Evolutionary conservation across 75 land plant species (phyloP).

Genomic region (Cupressus sempervirens): DNA sequence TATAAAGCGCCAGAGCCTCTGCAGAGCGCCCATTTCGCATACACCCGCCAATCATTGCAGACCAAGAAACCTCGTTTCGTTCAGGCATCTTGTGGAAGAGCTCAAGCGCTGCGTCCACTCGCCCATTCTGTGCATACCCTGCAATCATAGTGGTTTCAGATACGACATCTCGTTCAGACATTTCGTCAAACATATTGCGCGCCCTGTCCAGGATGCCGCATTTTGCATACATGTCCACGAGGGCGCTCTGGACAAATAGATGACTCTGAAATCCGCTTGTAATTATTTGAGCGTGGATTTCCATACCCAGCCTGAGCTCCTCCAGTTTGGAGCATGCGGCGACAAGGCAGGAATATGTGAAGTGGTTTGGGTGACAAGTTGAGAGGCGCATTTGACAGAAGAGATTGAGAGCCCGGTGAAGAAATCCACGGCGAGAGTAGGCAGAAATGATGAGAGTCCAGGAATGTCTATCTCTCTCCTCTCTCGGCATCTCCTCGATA

Average conservation of each 20-base stretch:
- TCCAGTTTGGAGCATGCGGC: constrained; percentile 25
- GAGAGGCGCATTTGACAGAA: constrained; percentile 22
- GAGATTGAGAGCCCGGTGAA: constrained; percentile 15
- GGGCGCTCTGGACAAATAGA: constrained; percentile 21
- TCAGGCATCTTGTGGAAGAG: constrained; percentile 41
- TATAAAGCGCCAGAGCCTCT: constrained; percentile 45
- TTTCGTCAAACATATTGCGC: constrained; percentile 39
- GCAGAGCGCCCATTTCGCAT: constrained; percentile 26
- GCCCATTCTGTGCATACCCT: constrained; percentile 35
- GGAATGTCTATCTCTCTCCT: constrained; percentile 13
- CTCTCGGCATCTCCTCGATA: constrained; percentile 2
- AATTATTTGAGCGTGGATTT: constrained; percentile 19
- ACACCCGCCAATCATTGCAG: constrained; percentile 41
- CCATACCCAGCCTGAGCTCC: constrained; percentile 15
- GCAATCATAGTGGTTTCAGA: constrained; percentile 55
- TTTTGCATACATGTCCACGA: constrained; percentile 37
- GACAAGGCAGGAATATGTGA: constrained; percentile 43
- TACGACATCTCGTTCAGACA: constrained; percentile 36
- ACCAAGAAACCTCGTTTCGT: constrained; percentile 55
- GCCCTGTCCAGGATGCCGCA: constrained; percentile 43
- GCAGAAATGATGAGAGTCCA: constrained; percentile 38
- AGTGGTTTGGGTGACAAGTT: constrained; percentile 27
- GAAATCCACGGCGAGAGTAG: constrained; percentile 28
- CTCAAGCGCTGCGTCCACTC: constrained; percentile 20
- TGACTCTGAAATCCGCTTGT: constrained; percentile 23